phyloP scores from a whole-genome alignment of 1,139 yeast species.

The Geotrichum klebahnii region DNA sequence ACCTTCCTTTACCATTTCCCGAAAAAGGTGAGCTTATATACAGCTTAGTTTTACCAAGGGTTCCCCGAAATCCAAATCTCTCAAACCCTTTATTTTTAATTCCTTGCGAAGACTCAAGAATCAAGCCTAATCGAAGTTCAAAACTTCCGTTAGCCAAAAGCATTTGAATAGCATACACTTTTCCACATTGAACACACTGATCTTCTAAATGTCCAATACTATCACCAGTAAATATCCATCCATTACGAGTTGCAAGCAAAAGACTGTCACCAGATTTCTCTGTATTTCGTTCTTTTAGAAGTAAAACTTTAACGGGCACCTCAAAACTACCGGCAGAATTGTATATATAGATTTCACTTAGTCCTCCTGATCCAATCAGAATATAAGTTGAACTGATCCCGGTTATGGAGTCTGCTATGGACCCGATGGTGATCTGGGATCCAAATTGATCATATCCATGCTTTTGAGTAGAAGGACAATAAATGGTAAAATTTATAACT shows the following conservation, averaged over 20 bases:
- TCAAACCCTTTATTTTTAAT: slow-evolving; percentile 22
- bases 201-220: slow-evolving; percentile 23
- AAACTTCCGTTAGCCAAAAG: slow-evolving; percentile 22
- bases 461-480: slow-evolving; percentile 1
- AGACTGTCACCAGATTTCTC: slow-evolving; percentile 34
- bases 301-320: neutral
- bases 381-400: slow-evolving; percentile 21
- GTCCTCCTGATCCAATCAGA: slow-evolving; percentile 37
- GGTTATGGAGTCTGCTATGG: slow-evolving; percentile 23
- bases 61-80: slow-evolving; percentile 40
- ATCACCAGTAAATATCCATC: slow-evolving; percentile 33
- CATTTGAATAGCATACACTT: slow-evolving; percentile 40
- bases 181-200: slow-evolving; percentile 40
- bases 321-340: slow-evolving; percentile 14
- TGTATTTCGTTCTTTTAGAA: slow-evolving; percentile 20
- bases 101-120: neutral
- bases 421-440: slow-evolving; percentile 26
- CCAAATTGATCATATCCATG: slow-evolving; percentile 32
- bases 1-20: slow-evolving; percentile 42
- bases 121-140: neutral
- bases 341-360: slow-evolving; percentile 32
- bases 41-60: slow-evolving; percentile 30
- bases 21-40: slow-evolving; percentile 44
- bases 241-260: slow-evolving; percentile 27
- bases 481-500: slow-evolving; percentile 17